These are phyloP conservation scores for Blastocladiella emersonii DNA, from an alignment of 371 early-diverging fungal species.

Conservation along the genomic window DNA sequence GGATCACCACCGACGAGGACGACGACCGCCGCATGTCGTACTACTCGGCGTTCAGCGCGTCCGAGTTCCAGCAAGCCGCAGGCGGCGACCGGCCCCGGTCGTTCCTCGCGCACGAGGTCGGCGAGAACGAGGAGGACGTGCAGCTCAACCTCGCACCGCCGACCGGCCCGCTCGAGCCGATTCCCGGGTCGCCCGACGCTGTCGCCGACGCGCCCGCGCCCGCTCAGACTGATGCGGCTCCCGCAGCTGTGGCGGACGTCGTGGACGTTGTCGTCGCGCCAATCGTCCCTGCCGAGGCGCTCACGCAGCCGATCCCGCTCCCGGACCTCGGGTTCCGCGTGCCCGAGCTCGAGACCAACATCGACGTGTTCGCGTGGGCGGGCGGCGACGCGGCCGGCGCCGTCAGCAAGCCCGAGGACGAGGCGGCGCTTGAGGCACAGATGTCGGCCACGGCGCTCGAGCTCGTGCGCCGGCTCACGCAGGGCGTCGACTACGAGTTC, in stretches of 20 bases:
- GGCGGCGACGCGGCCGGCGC: no score
- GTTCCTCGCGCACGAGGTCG: no score
- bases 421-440: not conserved
- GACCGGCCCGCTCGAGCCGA: no score
- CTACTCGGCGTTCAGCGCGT: no score
- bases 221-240: not conserved
- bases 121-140: no score
- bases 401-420: not conserved
- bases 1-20: no score
- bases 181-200: not conserved
- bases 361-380: not conserved
- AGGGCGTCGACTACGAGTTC: slow-evolving; percentile 39
- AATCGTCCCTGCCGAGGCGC: not conserved
- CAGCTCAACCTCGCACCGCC: no score
- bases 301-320: not conserved
- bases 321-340: not conserved
- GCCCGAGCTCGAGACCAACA: not conserved
- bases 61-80: no score
- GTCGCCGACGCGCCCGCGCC: not conserved
- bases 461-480: not conserved
- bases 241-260: not conserved
- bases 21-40: no score
- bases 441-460: not conserved
- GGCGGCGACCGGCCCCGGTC: no score
- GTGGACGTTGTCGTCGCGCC: no score